Percentiles rank a stretch among this genome's conserved stretches.
Conservation (phyloP, 768 basidiomycete genomes). For the Crucibulum laeve region DNA sequence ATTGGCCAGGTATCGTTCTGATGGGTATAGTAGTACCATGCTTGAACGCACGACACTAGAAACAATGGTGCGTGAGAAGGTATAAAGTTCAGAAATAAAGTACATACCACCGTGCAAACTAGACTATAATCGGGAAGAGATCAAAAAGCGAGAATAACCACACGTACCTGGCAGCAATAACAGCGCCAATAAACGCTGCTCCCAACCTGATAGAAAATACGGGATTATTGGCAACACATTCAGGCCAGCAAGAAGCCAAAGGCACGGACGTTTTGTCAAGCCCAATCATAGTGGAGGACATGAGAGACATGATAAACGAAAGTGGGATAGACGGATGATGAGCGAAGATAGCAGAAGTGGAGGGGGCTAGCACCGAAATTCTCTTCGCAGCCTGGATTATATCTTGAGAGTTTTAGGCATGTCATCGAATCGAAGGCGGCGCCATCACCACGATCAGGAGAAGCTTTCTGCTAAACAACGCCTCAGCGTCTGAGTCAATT, state of each 20-base stretch:
- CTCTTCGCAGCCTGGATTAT: too few species aligned
- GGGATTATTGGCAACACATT: neutral
- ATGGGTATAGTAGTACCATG: constrained; percentile 51
- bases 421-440: too few species aligned
- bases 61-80: neutral
- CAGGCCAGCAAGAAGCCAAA: neutral
- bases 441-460: too few species aligned
- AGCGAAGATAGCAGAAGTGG: too few species aligned
- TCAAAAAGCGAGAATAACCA: neutral
- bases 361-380: too few species aligned
- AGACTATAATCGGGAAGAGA: neutral
- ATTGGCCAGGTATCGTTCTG: constrained; percentile 45
- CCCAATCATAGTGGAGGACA: too few species aligned
- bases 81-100: neutral
- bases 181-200: constrained; percentile 44
- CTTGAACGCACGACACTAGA: constrained; percentile 51
- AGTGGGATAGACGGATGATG: too few species aligned
- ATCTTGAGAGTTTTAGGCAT: too few species aligned
- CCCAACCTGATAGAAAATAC: constrained; percentile 34
- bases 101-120: constrained; percentile 49
- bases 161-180: constrained; percentile 44
- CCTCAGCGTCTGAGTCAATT: too few species aligned
- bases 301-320: too few species aligned
- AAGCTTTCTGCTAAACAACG: too few species aligned
- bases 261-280: constrained; percentile 29